Evolutionary conservation across 2,329 filamentous ascomycete species (phyloP), one percentile per base, ranked within the genome.

Genomic region (Nothophoma quercina): DNA sequence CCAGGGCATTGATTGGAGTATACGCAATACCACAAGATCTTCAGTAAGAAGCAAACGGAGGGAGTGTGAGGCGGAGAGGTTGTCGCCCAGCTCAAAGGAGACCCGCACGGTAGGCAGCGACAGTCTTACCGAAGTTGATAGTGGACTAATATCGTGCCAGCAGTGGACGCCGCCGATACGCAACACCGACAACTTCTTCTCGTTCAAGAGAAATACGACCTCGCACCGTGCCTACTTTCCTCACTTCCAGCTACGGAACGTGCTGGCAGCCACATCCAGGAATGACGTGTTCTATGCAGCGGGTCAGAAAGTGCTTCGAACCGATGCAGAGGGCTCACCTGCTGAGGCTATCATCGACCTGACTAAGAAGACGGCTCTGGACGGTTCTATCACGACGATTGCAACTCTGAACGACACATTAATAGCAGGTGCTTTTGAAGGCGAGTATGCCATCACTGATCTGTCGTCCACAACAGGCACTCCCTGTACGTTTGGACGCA

Each of bases 241-340:
- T 23, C 84, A 86, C 64, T 85, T 84, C 57, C 84, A 86, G 60
- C 76, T 86, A 3, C 82, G 84, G 12, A 85, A 86, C 57, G 69
- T 84, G 7, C 75, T 86, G 61, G 80, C 81, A 5, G 79, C 81
- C 3, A 80, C 78, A 7, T 80, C 80, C 10, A 78, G 79, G 32
- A 81, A 83, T 54, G 83, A 83, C 39, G 69, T 86, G 4, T 82
- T 81, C 60, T 86, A 85, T 63, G 78, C 80, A 19, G 70, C 72
- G 18, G 74, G 76, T 22, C 77, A 76, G 13, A 76, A 77, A 51
- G 70, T 86, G 4, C 74, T 78, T 46, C 79, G 78, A 12, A 82
- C 81, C 50, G 77, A 81, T 22, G 78, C 81, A 0, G 75, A 74
- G 22, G 78, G 80, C 9, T 66, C 73, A 3, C 59, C 71, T 7